Evolutionary conservation across 306 rosid genomes (phyloP), one percentile per base, ranked within the genome.

Genomic region (Quercus robur): DNA sequence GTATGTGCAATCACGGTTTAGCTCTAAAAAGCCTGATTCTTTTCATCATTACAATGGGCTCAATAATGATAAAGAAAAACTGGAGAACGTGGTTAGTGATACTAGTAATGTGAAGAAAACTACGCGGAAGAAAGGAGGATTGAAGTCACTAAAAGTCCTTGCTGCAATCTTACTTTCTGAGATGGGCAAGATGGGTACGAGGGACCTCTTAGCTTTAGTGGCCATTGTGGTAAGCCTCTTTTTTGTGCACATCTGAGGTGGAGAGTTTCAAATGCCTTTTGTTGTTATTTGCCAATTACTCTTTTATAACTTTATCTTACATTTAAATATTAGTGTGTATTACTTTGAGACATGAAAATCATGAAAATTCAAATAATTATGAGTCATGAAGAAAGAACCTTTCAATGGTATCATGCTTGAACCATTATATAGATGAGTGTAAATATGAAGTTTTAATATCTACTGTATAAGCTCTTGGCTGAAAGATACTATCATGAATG

Each of bases 71-170:
- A 75, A 81, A 84, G 85, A 84, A 76, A 83, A 64, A 63, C 33
- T 79, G 20, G 75, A 83, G 56, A 79, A 74, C 52, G 79, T 66
- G 73, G 77, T 61, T 68, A 72, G 56, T 20, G 79, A 82, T 71
- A 85, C 81, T 69, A 57, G 58, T 54, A 75, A 69, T 55, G 73
- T 69, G 74, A 86, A 87, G 80, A 81, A 80, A 77, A 72, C 58
- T 70, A 59, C 82, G 51, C 83, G 74, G 41, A 93, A 89, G 85
- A 89, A 83, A 74, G 87, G 94, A 56, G 94, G 89, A 49, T 68
- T 91, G 82, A 91, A 88, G 84, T 91, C 97, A 52, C 88, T 93
- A 75, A 85, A 93, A 78, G 90, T 91, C 66, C 97, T 93, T 76
- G 89, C 94, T 44, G 93, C 94, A 70, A 88, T 93, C 86, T 88